A percentile compares a stretch with the other conserved stretches of the same genome.
phyloP scores from a whole-genome alignment of 2,329 filamentous ascomycete genomes.

The Fusarium pseudoanthophilum region DNA sequence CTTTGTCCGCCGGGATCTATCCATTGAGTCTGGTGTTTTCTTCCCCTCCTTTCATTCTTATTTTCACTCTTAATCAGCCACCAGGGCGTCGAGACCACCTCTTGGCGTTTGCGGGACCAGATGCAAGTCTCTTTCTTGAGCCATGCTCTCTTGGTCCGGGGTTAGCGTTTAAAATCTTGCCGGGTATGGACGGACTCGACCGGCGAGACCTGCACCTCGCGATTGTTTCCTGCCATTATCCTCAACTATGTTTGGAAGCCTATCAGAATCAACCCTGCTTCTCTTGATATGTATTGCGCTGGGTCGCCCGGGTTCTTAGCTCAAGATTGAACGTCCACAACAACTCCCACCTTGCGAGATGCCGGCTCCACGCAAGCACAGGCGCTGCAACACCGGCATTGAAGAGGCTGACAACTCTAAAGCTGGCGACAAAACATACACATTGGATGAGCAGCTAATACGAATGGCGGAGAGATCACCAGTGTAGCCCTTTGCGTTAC shows the following conservation, averaged over 20 bases:
- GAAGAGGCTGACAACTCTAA: conserved; percentile 1
- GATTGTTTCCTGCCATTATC: conserved; percentile 9
- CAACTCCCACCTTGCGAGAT: conserved; percentile 24
- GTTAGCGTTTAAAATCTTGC: conserved; percentile 33
- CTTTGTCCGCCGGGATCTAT: background rate
- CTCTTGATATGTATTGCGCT: background rate
- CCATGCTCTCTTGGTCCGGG: conserved; percentile 25
- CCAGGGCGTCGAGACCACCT: conserved; percentile 25
- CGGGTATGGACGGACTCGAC: conserved; percentile 18
- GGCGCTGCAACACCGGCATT: background rate
- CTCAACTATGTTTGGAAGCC: background rate
- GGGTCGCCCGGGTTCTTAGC: conserved; percentile 14
- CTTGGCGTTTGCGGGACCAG: conserved; percentile 25
- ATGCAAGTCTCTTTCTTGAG: conserved; percentile 36
- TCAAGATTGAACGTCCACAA: conserved; percentile 1
- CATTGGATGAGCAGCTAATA: background rate
- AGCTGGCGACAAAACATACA: background rate
- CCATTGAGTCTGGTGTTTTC: background rate
- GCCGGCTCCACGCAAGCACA: conserved; percentile 28
- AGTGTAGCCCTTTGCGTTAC: background rate
- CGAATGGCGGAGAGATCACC: background rate
- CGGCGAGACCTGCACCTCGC: conserved; percentile 22
- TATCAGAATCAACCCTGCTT: background rate
- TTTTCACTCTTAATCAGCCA: conserved; percentile 24
- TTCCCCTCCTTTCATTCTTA: conserved; percentile 4